Evolutionary conservation across 208 protist genomes (phyloP).

Genomic region (Acanthamoeba sp.): DNA sequence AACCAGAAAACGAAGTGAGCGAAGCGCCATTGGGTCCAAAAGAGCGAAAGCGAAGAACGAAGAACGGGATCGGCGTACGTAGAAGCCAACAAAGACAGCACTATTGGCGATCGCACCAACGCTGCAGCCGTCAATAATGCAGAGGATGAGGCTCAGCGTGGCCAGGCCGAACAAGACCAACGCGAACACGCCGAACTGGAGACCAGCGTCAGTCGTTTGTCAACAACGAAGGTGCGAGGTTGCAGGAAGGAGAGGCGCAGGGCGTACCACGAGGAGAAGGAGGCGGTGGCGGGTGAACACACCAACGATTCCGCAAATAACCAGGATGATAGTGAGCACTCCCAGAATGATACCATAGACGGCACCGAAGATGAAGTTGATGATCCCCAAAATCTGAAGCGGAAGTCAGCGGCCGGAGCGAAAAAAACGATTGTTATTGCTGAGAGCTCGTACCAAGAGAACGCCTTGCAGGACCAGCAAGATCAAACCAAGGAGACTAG

Average conservation of each 20-base stretch:
- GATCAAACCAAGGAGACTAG: not conserved
- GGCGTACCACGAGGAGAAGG: constrained; percentile 13
- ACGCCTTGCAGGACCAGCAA: not conserved
- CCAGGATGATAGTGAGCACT: not conserved
- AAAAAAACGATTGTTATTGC: not conserved
- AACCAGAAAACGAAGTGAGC: not conserved
- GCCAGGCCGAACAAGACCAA: not conserved
- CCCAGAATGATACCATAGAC: not conserved
- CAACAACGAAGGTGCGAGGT: too few relatives aligned
- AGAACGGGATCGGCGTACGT: not conserved
- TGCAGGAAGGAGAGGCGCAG: too few relatives aligned
- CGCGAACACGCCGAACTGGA: constrained; percentile 9
- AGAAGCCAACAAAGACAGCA: not conserved
- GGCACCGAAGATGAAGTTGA: constrained; percentile 16
- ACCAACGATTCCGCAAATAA: not conserved
- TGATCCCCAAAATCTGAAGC: not conserved
- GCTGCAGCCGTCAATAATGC: not conserved
- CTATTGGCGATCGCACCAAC: not conserved
- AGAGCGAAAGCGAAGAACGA: not conserved
- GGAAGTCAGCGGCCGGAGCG: not conserved
- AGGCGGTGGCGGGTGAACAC: constrained; percentile 9
- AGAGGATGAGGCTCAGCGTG: constrained; percentile 1
- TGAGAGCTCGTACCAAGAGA: not conserved
- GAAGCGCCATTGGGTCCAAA: not conserved
- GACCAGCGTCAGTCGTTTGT: not conserved